These are phyloP conservation scores for Coemansia umbellata DNA, from an alignment of 192 early-diverging fungal genomes.

Conservation along the genomic window DNA sequence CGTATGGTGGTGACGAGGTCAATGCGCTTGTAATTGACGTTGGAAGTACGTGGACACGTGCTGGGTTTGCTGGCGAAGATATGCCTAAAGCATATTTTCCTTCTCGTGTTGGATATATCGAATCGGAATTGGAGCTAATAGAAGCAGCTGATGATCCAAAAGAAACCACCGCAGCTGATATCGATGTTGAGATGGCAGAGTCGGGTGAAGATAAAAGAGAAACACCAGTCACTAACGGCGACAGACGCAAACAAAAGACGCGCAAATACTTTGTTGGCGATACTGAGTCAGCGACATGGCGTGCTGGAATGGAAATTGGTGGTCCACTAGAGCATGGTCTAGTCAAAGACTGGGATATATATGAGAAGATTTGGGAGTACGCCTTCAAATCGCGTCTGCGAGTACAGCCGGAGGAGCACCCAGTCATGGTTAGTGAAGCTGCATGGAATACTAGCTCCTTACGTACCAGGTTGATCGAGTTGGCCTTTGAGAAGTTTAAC, in stretches of 20 bases:
- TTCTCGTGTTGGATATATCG: conserved; percentile 68
- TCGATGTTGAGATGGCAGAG: conserved; percentile 20
- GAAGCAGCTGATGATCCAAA: conserved; percentile 24
- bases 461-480: conserved; percentile 83
- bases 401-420: conserved; percentile 80
- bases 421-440: conserved; percentile 85
- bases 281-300: conserved; percentile 65
- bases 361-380: conserved; percentile 89
- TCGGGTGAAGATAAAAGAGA: background rate
- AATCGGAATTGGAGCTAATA: conserved; percentile 24
- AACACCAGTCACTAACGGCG: background rate
- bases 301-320: conserved; percentile 74
- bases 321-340: conserved; percentile 86
- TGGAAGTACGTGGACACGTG: conserved; percentile 81
- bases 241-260: conserved; percentile 3
- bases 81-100: conserved; percentile 85
- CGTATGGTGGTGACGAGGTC: conserved; percentile 79
- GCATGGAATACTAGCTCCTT: conserved; percentile 84
- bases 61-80: conserved; percentile 98
- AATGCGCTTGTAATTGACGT: conserved; percentile 90
- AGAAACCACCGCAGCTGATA: conserved; percentile 8
- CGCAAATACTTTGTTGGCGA: conserved; percentile 70
- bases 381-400: conserved; percentile 69
- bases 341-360: conserved; percentile 91
- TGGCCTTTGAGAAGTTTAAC: conserved; percentile 93